Percentiles rank a stretch among this genome's conserved stretches.
Evolutionary conservation across 2,329 filamentous ascomycete genomes (phyloP).

Genomic region (Hirsutella thompsonii): DNA sequence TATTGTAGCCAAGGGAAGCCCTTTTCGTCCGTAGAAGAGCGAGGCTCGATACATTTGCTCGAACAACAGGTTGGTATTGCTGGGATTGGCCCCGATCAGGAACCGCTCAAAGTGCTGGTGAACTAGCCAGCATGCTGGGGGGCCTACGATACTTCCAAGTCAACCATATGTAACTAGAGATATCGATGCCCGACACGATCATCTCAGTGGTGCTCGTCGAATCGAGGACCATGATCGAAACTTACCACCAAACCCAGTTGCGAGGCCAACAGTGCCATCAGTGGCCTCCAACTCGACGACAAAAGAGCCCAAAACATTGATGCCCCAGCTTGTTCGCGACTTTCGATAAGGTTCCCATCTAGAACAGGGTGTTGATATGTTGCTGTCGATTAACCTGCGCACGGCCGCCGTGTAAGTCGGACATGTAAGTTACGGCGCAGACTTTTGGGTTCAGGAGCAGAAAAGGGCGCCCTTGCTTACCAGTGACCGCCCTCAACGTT

Average conservation of each 20-base stretch:
- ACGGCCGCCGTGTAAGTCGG: too few relatives aligned
- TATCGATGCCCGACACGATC: too few relatives aligned
- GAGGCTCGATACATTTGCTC: slow-evolving; percentile 94
- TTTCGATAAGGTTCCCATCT: slow-evolving; percentile 78
- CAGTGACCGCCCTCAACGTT: slow-evolving; percentile 70
- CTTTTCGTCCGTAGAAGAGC: slow-evolving; percentile 95
- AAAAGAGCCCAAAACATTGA: slow-evolving; percentile 89
- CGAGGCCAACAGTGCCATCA: slow-evolving; percentile 88
- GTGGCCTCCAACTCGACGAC: slow-evolving; percentile 79
- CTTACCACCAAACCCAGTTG: slow-evolving; percentile 76
- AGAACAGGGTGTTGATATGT: slow-evolving; percentile 88
- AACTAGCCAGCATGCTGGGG: slow-evolving; percentile 86
- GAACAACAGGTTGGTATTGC: slow-evolving; percentile 84
- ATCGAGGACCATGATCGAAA: not conserved
- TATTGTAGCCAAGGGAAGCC: slow-evolving; percentile 79
- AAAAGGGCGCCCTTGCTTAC: slow-evolving; percentile 26
- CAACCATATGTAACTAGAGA: too few relatives aligned
- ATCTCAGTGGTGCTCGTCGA: not conserved
- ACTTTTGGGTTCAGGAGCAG: not conserved
- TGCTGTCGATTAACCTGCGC: slow-evolving; percentile 75
- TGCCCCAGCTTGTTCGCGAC: slow-evolving; percentile 85
- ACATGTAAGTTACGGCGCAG: too few relatives aligned
- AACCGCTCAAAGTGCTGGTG: slow-evolving; percentile 91
- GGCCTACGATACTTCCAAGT: slow-evolving; percentile 32
- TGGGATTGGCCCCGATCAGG: slow-evolving; percentile 74